A percentile compares a stretch with the other conserved stretches of the same genome.
These are phyloP conservation scores for Musa acuminata DNA, from an alignment of 176 grass and related monocot genomes.

Conservation along the genomic window DNA sequence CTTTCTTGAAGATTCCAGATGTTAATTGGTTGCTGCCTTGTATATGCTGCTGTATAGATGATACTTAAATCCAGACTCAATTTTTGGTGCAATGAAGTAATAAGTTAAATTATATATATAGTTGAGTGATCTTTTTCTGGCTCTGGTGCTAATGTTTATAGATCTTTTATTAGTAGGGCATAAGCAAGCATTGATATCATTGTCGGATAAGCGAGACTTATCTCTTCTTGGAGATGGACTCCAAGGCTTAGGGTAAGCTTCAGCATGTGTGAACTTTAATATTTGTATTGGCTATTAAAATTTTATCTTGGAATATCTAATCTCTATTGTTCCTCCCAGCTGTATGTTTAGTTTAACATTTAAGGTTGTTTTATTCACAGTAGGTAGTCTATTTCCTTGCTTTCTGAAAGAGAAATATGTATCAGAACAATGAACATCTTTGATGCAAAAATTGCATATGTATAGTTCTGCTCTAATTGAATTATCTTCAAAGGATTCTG, in stretches of 20 bases:
- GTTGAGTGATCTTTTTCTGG: neutral
- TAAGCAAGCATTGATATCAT: conserved; percentile 56
- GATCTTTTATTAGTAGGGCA: conserved; percentile 14
- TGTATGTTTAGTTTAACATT: neutral
- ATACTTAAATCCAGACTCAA: neutral
- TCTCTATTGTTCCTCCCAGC: neutral
- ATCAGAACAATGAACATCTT: neutral
- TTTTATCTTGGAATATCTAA: neutral
- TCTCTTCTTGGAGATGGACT: conserved; percentile 50
- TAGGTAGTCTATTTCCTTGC: neutral
- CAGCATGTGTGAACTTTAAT: conserved; percentile 1
- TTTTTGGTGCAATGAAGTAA: neutral
- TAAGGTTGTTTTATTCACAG: neutral
- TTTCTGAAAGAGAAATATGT: neutral
- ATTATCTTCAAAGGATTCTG: neutral
- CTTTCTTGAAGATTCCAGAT: neutral
- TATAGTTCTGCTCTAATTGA: too few species aligned
- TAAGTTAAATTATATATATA: neutral
- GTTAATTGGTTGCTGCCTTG: neutral
- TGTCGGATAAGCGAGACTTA: conserved; percentile 54
- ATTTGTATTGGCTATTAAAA: neutral
- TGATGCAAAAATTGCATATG: neutral
- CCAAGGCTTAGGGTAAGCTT: conserved; percentile 48
- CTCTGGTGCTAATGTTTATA: neutral
- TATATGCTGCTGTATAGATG: neutral